phyloP scores from a whole-genome alignment of 208 protist genomes.

The Crithidia fasciculata region DNA sequence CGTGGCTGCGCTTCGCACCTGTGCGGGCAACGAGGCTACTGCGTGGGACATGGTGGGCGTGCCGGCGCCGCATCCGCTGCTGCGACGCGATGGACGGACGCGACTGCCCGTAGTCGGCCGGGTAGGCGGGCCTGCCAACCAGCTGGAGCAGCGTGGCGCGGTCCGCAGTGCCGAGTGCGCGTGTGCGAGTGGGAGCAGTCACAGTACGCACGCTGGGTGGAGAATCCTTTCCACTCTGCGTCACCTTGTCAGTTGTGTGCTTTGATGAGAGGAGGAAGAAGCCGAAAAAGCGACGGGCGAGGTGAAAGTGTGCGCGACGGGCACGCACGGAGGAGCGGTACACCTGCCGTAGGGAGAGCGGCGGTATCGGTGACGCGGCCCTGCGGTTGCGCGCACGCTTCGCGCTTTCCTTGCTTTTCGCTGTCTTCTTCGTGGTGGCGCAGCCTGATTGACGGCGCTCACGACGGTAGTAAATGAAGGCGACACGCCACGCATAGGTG shows the following conservation, averaged over 20 bases:
- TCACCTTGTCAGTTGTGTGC: no score
- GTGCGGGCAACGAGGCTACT: slow-evolving; percentile 2
- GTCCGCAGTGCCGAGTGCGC: slow-evolving; percentile 51
- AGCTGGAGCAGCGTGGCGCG: slow-evolving; percentile 54
- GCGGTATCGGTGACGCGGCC: background rate
- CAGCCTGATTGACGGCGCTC: background rate
- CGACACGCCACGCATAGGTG: slow-evolving; percentile 26
- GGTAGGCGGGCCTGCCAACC: slow-evolving; percentile 49
- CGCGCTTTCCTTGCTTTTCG: no score
- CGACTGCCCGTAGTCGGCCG: slow-evolving; percentile 37
- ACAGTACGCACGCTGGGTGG: no score
- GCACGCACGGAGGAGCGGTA: slow-evolving; percentile 5
- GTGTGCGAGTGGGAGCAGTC: background rate
- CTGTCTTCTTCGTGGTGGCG: background rate
- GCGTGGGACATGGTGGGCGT: background rate
- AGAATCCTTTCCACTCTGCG: no score
- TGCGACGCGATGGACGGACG: slow-evolving; percentile 19
- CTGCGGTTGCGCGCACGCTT: background rate
- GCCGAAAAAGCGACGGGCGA: slow-evolving; percentile 30
- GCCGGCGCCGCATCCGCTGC: slow-evolving; percentile 2
- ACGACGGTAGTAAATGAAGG: slow-evolving; percentile 4
- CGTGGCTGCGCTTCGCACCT: slow-evolving; percentile 1
- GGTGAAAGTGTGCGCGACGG: slow-evolving; percentile 30
- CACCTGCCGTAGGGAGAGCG: background rate
- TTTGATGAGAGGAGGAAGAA: slow-evolving; percentile 15